Evolutionary conservation across 345 rosid genomes (phyloP), one percentile per base, ranked within the genome.

Genomic region (Eutrema japonicum): DNA sequence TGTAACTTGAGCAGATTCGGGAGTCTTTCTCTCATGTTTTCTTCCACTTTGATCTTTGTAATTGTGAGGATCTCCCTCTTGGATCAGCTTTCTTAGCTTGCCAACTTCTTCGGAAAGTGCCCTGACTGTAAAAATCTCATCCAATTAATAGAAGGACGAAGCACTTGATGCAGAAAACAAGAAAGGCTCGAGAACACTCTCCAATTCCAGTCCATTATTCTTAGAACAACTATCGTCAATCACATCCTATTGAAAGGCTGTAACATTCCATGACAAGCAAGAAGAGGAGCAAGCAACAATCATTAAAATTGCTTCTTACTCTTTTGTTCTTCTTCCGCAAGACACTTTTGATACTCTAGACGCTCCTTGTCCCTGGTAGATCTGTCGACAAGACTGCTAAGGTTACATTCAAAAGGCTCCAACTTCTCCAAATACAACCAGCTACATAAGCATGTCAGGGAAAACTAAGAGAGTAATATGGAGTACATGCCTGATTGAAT

Each of bases 301-400:
- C 30, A 48, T 11, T 1, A 18, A 61, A 30, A 61, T 40, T 7
- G 27, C 53, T 57, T 71, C 97, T 86, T 84, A 89, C 97, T 87
- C 90, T 89, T 91, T 63, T 81, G 72, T 18, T 77, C 86, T 80
- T 87, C 95, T 88, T 83, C 92, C 74, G 72, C 48, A 48, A 91
- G 78, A 68, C 79, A 83, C 71, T 82, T 87, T 71, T 94, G 93
- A 84, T 72, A 82, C 62, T 83, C 86, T 26, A 79, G 61, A 75
- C 82, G 70, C 60, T 79, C 81, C 36, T 82, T 72, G 47, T 86
- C 88, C 78, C 71, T 81, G 79, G 67, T 59, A 29, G 87, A 84
- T 75, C 96, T 94, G 77, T 76, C 66, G 60, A 52, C 18, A 55
- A 68, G 29, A 68, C 46, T 65, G 52, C 3, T 8, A 38, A 10